These are phyloP conservation scores for Botrytis deweyae DNA, from an alignment of 2,329 filamentous ascomycete genomes.

Conservation along the genomic window DNA sequence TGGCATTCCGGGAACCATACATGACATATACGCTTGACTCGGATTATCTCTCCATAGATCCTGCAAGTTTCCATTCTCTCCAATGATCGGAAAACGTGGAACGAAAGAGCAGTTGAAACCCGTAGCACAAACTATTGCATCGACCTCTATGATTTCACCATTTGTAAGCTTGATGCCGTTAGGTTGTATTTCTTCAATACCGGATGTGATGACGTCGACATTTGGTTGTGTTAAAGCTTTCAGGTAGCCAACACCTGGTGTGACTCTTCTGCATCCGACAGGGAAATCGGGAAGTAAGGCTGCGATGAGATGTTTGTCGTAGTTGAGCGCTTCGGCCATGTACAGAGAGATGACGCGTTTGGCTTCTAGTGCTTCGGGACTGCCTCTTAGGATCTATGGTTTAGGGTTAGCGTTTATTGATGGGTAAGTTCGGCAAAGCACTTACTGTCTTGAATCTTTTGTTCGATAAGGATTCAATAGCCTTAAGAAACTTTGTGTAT, in stretches of 20 bases:
- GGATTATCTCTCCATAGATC: conserved; percentile 35
- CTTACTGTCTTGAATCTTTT: conserved; percentile 26
- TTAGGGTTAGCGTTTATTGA: background rate
- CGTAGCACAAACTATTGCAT: conserved; percentile 43
- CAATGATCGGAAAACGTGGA: conserved; percentile 35
- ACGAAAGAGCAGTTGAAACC: conserved; percentile 37
- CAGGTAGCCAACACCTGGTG: conserved; percentile 48
- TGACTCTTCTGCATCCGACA: conserved; percentile 44
- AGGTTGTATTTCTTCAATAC: conserved; percentile 46
- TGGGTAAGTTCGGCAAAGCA: fast-evolving
- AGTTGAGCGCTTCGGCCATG: conserved; percentile 49
- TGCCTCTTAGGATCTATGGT: conserved; percentile 12
- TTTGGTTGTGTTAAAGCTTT: conserved; percentile 49
- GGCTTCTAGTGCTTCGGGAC: conserved; percentile 13
- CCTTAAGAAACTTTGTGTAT: conserved; percentile 49
- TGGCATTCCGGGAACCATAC: conserved; percentile 34
- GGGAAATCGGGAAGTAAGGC: conserved; percentile 46
- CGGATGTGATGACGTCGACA: conserved; percentile 50
- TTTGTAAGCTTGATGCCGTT: conserved; percentile 47
- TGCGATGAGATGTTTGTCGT: conserved; percentile 51
- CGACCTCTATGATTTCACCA: conserved; percentile 37
- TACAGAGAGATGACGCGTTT: conserved; percentile 38
- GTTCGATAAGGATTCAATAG: conserved; percentile 45
- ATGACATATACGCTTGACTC: conserved; percentile 40
- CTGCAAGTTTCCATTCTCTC: conserved; percentile 25